A percentile compares a stretch with the other conserved stretches of the same genome.
These are phyloP conservation scores for Cardiospermum halicacabum DNA, from an alignment of 345 rosid species.

Conservation along the genomic window DNA sequence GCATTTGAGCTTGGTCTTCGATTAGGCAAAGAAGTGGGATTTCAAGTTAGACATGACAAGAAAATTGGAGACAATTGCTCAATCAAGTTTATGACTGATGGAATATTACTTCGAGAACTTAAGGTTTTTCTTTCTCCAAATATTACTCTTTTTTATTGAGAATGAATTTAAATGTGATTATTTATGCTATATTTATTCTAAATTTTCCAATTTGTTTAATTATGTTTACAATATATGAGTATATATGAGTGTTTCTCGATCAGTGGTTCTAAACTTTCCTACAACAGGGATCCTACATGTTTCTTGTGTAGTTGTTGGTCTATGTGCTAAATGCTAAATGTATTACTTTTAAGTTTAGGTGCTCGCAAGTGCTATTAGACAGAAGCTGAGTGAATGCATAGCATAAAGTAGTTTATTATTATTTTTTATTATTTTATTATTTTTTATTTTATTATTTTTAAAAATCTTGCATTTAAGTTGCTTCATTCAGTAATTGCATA, in stretches of 20 bases:
- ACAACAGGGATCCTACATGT: neutral
- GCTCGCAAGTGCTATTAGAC: neutral
- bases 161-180: neutral
- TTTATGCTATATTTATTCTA: neutral
- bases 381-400: neutral
- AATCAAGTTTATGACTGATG: slow-evolving; percentile 97
- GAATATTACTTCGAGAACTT: slow-evolving; percentile 87
- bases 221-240: neutral
- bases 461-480: neutral
- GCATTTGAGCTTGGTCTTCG: slow-evolving; percentile 84
- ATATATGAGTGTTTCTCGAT: neutral
- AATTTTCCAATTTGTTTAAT: neutral
- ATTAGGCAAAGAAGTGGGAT: slow-evolving; percentile 89
- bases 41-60: slow-evolving; percentile 94
- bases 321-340: neutral
- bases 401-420: neutral
- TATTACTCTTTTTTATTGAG: too few relatives aligned
- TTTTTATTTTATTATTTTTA: too few relatives aligned
- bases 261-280: neutral
- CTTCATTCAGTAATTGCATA: neutral
- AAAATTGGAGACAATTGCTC: slow-evolving; percentile 62
- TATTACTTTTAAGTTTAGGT: neutral
- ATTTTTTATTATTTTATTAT: too few relatives aligned
- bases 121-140: slow-evolving; percentile 53
- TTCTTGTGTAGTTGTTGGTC: neutral